These are phyloP conservation scores for Tuber calosporum DNA, from an alignment of 495 filamentous ascomycete species.

Conservation along the genomic window DNA sequence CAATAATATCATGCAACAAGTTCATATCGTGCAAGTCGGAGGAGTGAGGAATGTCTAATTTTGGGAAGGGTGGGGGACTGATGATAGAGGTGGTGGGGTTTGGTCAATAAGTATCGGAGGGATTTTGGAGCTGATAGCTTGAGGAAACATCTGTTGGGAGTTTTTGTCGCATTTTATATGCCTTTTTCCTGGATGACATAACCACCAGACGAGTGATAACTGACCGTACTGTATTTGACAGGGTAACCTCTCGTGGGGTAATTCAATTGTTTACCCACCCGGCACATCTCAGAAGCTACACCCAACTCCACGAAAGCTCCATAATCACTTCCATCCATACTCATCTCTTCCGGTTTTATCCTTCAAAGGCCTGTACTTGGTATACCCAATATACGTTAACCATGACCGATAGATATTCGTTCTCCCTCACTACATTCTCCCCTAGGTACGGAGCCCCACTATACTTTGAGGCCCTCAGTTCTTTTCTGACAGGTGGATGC, in stretches of 20 bases:
- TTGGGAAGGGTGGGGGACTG: not conserved
- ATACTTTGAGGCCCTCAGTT: slow-evolving; percentile 8
- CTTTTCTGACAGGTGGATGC: slow-evolving; percentile 24
- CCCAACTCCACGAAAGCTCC: slow-evolving; percentile 29
- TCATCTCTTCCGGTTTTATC: slow-evolving; percentile 29
- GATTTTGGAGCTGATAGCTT: not conserved
- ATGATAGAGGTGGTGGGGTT: not conserved
- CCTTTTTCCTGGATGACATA: not conserved
- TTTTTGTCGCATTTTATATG: not conserved
- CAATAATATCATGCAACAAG: not conserved
- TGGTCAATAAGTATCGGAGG: not conserved
- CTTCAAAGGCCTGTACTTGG: slow-evolving; percentile 15
- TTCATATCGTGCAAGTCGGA: not conserved
- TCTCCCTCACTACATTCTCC: slow-evolving; percentile 98
- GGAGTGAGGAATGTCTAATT: not conserved
- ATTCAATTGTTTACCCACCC: not conserved
- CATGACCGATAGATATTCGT: slow-evolving; percentile 99
- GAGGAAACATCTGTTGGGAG: not conserved
- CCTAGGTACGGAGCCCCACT: slow-evolving; percentile 63
- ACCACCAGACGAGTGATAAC: not conserved
- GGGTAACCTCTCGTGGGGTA: slow-evolving; percentile 20
- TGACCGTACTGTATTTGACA: slow-evolving; percentile 6
- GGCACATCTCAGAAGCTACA: not conserved
- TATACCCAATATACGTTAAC: slow-evolving; percentile 33
- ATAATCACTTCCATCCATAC: slow-evolving; percentile 28